These are phyloP conservation scores for Penicillium riverlandense DNA, from an alignment of 495 filamentous ascomycete genomes.

Conservation along the genomic window DNA sequence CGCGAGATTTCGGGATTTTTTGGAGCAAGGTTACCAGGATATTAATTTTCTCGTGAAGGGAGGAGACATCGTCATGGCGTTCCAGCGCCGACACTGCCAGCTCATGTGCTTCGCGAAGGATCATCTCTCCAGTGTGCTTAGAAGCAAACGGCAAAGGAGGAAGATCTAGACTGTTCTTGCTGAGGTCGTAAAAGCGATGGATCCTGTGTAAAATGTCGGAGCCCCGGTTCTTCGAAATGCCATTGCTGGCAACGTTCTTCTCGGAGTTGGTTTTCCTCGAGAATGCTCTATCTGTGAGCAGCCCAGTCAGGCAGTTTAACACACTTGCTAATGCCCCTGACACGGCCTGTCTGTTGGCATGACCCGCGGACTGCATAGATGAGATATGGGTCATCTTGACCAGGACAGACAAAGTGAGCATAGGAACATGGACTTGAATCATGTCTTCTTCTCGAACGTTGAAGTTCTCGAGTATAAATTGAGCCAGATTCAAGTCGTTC, in stretches of 20 bases:
- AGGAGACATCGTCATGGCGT: conserved; percentile 10
- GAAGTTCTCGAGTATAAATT: conserved; percentile 80
- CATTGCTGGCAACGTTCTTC: conserved; percentile 10
- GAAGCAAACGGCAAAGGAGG: conserved; percentile 50
- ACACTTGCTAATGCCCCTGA: conserved; percentile 23
- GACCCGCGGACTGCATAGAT: conserved; percentile 2
- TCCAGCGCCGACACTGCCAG: conserved; percentile 38
- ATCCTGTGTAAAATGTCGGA: conserved; percentile 52
- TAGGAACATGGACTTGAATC: conserved; percentile 75
- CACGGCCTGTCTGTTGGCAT: conserved; percentile 14
- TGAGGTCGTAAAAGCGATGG: conserved; percentile 53
- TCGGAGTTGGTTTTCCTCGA: conserved; percentile 28
- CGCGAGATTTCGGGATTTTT: conserved; percentile 47
- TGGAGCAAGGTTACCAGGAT: conserved; percentile 51
- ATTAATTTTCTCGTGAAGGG: conserved; percentile 34
- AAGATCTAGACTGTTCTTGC: conserved; percentile 36
- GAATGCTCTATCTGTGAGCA: conserved; percentile 69
- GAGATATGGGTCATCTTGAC: conserved; percentile 39
- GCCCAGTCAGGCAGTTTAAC: conserved; percentile 34
- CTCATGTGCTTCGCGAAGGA: conserved; percentile 53
- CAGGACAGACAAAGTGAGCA: conserved; percentile 61
- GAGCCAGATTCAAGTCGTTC: conserved; percentile 56
- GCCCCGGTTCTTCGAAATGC: conserved; percentile 12
- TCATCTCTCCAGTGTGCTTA: conserved; percentile 49
- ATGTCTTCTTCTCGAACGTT: conserved; percentile 96